Percentiles rank a stretch among this genome's conserved stretches.
Conservation (phyloP, 306 rosid species). For the Pachyrhizus erosus region DNA sequence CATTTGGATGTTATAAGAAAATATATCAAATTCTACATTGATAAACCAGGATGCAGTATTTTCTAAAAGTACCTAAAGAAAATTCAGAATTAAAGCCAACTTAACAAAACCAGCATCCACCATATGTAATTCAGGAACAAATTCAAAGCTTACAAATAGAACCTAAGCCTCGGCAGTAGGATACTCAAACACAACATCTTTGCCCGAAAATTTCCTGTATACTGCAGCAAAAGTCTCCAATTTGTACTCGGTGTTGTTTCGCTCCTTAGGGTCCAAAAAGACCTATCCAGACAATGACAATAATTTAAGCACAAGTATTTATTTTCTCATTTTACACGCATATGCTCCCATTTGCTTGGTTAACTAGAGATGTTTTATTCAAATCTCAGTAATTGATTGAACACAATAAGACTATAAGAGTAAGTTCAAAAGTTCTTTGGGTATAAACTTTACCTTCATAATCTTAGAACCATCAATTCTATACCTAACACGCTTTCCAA, state of each 20-base stretch:
- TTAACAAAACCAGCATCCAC: slow-evolving; percentile 46
- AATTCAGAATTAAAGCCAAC: slow-evolving; percentile 28
- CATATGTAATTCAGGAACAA: slow-evolving; percentile 25
- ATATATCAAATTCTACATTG: slow-evolving; percentile 36
- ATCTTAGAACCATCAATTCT: slow-evolving; percentile 82
- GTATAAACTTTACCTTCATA: slow-evolving; percentile 63
- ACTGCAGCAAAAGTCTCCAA: slow-evolving; percentile 85
- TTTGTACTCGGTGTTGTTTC: slow-evolving; percentile 85
- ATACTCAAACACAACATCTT: slow-evolving; percentile 86
- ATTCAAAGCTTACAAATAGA: slow-evolving; percentile 26
- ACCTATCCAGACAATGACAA: slow-evolving; percentile 50
- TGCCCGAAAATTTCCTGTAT: slow-evolving; percentile 84
- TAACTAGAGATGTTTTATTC: background rate
- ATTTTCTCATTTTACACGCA: background rate
- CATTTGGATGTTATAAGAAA: background rate
- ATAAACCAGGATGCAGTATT: background rate
- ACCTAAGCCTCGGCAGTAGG: slow-evolving; percentile 75
- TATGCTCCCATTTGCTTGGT: background rate
- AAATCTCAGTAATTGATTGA: background rate
- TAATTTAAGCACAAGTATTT: background rate
- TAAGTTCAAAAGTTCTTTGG: background rate
- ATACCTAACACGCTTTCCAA: slow-evolving; percentile 83
- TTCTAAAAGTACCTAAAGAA: slow-evolving; percentile 3
- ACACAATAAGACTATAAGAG: background rate
- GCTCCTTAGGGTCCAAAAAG: slow-evolving; percentile 86